Evolutionary conservation across 352 stramenopile genomes (phyloP).

Genomic region (Phytopythium aichiense): DNA sequence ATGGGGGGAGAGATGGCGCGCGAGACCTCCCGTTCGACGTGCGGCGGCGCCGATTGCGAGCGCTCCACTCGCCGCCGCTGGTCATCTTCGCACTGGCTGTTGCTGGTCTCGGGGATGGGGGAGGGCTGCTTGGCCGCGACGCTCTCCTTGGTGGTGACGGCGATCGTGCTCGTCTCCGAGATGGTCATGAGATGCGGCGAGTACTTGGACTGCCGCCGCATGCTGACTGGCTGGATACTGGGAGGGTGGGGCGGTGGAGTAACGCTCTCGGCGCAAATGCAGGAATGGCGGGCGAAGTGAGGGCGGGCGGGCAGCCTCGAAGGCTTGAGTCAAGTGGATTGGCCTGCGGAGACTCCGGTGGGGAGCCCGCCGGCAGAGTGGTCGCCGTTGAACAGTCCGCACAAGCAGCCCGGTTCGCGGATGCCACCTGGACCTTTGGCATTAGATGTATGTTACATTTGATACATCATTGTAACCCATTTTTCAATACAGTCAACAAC

Average conservation of each 20-base stretch:
- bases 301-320: not conserved
- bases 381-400: not conserved
- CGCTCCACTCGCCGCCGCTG: constrained; percentile 12
- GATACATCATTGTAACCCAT: not conserved
- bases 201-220: constrained; percentile 48
- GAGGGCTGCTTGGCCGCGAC: constrained; percentile 1
- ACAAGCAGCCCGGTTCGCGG: not conserved
- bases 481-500: not conserved
- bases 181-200: constrained; percentile 49
- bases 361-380: not conserved
- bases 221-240: constrained; percentile 25
- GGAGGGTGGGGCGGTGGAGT: too few relatives aligned
- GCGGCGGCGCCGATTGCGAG: constrained; percentile 22
- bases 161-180: constrained; percentile 53
- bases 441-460: not conserved
- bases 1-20: not conserved
- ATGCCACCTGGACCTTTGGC: not conserved
- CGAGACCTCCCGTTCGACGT: constrained; percentile 11
- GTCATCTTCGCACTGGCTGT: not conserved
- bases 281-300: not conserved
- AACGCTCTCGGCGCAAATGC: not conserved
- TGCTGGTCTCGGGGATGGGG: constrained; percentile 8
- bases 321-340: not conserved
- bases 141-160: constrained; percentile 7
- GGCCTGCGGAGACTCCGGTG: not conserved